Evolutionary conservation across 257 asterid species (phyloP), one percentile per base, ranked within the genome.

Genomic region (Rubia yunnanensis): DNA sequence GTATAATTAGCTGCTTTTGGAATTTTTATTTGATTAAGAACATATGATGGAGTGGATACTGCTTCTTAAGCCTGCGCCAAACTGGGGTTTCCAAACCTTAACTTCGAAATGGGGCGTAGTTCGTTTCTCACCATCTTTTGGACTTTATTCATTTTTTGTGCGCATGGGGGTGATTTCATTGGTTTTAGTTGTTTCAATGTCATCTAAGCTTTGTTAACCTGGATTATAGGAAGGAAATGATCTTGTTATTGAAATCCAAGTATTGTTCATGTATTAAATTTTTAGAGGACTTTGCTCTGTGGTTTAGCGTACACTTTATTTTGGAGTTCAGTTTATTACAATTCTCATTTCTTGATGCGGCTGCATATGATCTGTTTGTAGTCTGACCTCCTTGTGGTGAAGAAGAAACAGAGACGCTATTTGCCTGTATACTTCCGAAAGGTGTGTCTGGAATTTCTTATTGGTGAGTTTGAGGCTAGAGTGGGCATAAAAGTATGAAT

Each of bases 331-430:
- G 59, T 24, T 70, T 63, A 24, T 63, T 35, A n/a, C 14, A 27
- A 27, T 71, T 20, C 17, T 46, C 23, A 52, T 36, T 20, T 7
- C 30, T 28, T 32, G 26, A 11, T n/a, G 8, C 48, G 3, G 14
- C 41, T 26, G 30, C 22, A 18, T 44, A 41, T 59, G 65, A 30
- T 56, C 34, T 15, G 63, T 61, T 71, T 84, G 78, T 85, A 92
- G 99, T 92, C 99, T 5, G 96, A 92, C 70, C 97, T 90, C 70
- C 90, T 92, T 18, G 91, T 90, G 60, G 84, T 85, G 74, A 90
- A 90, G 88, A 92, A 82, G 74, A 84, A 73, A 64, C 82, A 80
- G 67, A 76, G 78, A 80, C 89, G 91, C 30, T 92, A 86, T 74
- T 82, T 83, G 71, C 99, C 97, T 68, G 81, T 89, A 70, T 92